A percentile compares a stretch with the other conserved stretches of the same genome.
Conservation (phyloP, 2,329 filamentous ascomycete genomes). For the Pseudocercospora cruenta region DNA sequence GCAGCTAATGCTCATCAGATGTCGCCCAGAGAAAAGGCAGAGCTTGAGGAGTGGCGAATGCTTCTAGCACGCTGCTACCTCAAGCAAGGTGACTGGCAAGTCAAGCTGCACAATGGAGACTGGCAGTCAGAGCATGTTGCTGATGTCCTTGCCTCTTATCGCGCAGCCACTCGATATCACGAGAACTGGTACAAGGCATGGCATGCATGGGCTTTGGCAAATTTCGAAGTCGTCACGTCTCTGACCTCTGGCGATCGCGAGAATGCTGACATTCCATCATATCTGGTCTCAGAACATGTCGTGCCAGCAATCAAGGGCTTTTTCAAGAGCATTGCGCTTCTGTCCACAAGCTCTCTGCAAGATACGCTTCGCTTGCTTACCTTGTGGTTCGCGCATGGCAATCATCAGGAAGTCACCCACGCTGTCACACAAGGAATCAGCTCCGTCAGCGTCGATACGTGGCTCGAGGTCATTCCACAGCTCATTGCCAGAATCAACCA, state of each 20-base stretch:
- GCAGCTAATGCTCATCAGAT: constrained; percentile 32
- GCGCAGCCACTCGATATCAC: constrained; percentile 90
- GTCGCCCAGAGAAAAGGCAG: constrained; percentile 45
- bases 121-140: constrained; percentile 87
- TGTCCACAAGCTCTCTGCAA: constrained; percentile 88
- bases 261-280: constrained; percentile 61
- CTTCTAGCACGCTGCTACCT: constrained; percentile 94
- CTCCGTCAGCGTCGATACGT: constrained; percentile 93
- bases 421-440: constrained; percentile 89
- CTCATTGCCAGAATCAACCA: constrained; percentile 97
- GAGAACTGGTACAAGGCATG: constrained; percentile 98
- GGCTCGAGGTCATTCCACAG: constrained; percentile 97
- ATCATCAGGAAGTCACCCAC: constrained; percentile 81
- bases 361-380: constrained; percentile 91
- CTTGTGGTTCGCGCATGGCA: constrained; percentile 94
- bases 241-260: constrained; percentile 69
- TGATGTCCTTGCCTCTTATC: constrained; percentile 89
- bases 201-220: constrained; percentile 97
- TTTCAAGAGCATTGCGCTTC: constrained; percentile 94
- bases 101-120: constrained; percentile 78
- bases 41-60: constrained; percentile 62
- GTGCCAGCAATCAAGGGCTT: constrained; percentile 95
- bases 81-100: constrained; percentile 95
- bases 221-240: constrained; percentile 95
- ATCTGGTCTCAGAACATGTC: constrained; percentile 80